Base-by-base conservation (phyloP, 1,139 yeast genomes). In the Lodderomyces pseudojiufengensis region DNA sequence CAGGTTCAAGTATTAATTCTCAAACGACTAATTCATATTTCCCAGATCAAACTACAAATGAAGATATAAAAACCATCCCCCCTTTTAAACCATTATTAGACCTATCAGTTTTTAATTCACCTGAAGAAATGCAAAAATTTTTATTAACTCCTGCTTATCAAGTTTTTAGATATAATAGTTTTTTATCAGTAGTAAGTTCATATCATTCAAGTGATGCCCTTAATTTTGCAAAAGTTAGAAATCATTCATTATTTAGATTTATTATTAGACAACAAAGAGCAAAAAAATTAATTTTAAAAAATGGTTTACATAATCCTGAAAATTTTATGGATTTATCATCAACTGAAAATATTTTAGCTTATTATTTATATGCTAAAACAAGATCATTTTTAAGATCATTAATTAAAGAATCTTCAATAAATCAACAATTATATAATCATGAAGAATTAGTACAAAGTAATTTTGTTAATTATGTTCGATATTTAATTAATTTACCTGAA, bases 381-480 rank as follows among this genome's bases (percentile, higher is more conserved):
- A 54, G 74, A 27, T 38, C 43, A 1, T 54, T 63, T 35, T 33
- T 69, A 14, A 49, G 73, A 13, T 39, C 46, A 11, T 40, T 63
- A 9, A 56, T 63, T 27, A 49, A 29, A 24, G 20, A 32, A 15
- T 33, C 39, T 4, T 51, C 36, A 22, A 30, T 26, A 13, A 37
- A 37, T 29, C 45, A 36, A 15, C 39, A 34, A 14, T 29, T 40
- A 21, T 27, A 33, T 20, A 49, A 57, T 21, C 53, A 60, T 41
- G 73, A 68, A 47, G 74, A 68, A 41, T 47, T 69, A 20, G 50
- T 64, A 20, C 73, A 67, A 43, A 46, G 61, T 2, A 68, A 68
- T 37, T 59, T 65, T 43, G 54, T 63, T 9, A 69, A 68, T 39
- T 68, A 67, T 42, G 50, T 69, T 11, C 48, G 73, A 16, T 67